A percentile compares a stretch with the other conserved stretches of the same genome.
These are phyloP conservation scores for Xylaria sp. DNA, from an alignment of 2,329 filamentous ascomycete species.

Conservation along the genomic window DNA sequence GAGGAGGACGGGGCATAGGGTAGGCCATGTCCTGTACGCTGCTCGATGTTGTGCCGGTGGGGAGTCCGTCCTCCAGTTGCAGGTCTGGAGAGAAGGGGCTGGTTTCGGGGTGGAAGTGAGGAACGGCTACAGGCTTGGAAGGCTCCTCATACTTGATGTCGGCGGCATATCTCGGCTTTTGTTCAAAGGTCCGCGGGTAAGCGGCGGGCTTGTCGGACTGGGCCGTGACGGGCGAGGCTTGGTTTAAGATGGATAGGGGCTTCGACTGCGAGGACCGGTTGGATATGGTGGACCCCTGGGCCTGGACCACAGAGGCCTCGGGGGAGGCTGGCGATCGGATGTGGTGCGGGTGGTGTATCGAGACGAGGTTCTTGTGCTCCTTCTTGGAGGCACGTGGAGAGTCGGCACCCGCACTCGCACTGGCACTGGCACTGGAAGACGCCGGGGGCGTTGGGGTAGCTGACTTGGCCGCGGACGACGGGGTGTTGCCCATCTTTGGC, in stretches of 20 bases:
- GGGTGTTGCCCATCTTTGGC: constrained; percentile 58
- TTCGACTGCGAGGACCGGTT: constrained; percentile 61
- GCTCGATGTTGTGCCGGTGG: constrained; percentile 61
- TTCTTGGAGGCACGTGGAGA: constrained; percentile 53
- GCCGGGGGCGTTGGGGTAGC: constrained; percentile 49
- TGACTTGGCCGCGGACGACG: constrained; percentile 51
- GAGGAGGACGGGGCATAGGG: constrained; percentile 76
- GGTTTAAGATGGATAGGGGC: constrained; percentile 61
- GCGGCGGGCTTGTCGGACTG: constrained; percentile 48
- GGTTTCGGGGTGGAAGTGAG: constrained; percentile 51
- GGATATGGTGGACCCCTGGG: constrained; percentile 65
- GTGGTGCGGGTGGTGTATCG: constrained; percentile 62
- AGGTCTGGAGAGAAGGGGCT: constrained; percentile 50
- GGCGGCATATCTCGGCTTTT: constrained; percentile 51
- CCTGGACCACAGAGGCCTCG: constrained; percentile 70
- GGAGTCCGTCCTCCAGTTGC: constrained; percentile 55
- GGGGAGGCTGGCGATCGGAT: constrained; percentile 67
- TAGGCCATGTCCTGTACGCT: constrained; percentile 74
- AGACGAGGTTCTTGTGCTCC: constrained; percentile 64
- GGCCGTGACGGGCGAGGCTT: constrained; percentile 55
- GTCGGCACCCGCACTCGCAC: constrained; percentile 43
- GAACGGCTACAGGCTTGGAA: constrained; percentile 70
- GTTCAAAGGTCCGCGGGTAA: constrained; percentile 45
- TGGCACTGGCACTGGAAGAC: constrained; percentile 35
- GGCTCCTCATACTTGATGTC: constrained; percentile 53